Evolutionary conservation across 305 asterid genomes (phyloP).

Genomic region (Caryopteris hybrid): DNA sequence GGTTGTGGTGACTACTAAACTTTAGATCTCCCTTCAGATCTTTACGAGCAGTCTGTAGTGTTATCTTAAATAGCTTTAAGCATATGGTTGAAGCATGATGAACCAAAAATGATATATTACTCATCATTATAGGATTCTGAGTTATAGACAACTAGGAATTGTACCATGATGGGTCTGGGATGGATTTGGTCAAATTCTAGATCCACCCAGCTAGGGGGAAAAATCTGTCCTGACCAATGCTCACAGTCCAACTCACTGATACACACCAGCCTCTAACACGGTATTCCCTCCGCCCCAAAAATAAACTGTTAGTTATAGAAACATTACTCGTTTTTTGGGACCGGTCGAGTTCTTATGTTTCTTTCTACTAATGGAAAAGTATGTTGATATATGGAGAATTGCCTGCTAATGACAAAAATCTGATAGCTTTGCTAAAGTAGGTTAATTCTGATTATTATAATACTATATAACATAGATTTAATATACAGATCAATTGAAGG

Average conservation of each 20-base stretch:
- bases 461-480: not conserved
- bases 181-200: not conserved
- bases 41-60: not conserved
- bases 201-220: not conserved
- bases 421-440: not conserved
- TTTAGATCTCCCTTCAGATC: not conserved
- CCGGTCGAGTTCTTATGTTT: too few relatives aligned
- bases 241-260: not conserved
- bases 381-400: too few relatives aligned
- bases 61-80: not conserved
- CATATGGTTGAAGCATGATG: not conserved
- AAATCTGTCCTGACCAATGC: too few relatives aligned
- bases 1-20: not conserved
- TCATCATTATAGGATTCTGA: not conserved
- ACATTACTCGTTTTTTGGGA: too few relatives aligned
- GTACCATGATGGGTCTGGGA: not conserved
- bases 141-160: not conserved
- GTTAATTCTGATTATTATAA: not conserved
- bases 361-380: too few relatives aligned
- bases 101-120: not conserved
- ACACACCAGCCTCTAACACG: not conserved
- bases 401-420: not conserved
- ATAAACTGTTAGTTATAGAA: too few relatives aligned
- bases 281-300: too few relatives aligned
- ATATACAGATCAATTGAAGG: not conserved